Base-by-base conservation (phyloP, 805 yeast species). In the Grigorovia transvaalensis region DNA sequence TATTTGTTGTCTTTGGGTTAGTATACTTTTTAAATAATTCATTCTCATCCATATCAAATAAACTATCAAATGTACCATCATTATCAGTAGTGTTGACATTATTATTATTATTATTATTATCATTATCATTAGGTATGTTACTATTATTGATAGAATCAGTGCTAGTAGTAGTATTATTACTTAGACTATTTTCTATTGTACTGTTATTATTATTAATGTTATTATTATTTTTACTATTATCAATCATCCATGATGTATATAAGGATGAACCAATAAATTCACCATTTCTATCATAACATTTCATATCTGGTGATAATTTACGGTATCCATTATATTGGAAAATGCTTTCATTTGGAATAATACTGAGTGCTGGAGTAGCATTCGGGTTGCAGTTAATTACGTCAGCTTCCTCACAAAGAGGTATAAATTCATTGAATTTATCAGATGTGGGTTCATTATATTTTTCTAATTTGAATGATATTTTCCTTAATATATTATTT, bases 281-380 rank as follows among this genome's bases (percentile, higher is more conserved):
- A 43, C 71, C 71, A 49, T 61, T 62, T 43, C 64, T 64, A 50
- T 67, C 69, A 54, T 62, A 67, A 19, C 65, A 62, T 35, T 54
- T 53, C 49, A 54, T 61, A 50, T 63, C 62, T 8, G 64, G 59
- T 42, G 54, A 51, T 38, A 66, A 52, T 46, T 59, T 59, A 49
- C 59, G 64, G 49, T 66, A 67, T 11, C 71, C 71, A 29, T 56
- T 52, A 50, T 66, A 62, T 41, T 67, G 63, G 50, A 66, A 66
- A 12, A 68, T 58, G 49, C 57, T 61, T 48, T 63, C 67, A 38
- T 59, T 61, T 12, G 55, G 57, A 23, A 59, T 49, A 48, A 64
- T 59, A 52, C 67, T 64, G 42, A 58, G 51, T 33, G 49, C 48
- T 9, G 70, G 69, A 5, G 50, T 51, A 4, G 56, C 56, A 30